A percentile compares a stretch with the other conserved stretches of the same genome.
phyloP scores from a whole-genome alignment of 768 basidiomycete species.

The Cystobasidium onofrii region DNA sequence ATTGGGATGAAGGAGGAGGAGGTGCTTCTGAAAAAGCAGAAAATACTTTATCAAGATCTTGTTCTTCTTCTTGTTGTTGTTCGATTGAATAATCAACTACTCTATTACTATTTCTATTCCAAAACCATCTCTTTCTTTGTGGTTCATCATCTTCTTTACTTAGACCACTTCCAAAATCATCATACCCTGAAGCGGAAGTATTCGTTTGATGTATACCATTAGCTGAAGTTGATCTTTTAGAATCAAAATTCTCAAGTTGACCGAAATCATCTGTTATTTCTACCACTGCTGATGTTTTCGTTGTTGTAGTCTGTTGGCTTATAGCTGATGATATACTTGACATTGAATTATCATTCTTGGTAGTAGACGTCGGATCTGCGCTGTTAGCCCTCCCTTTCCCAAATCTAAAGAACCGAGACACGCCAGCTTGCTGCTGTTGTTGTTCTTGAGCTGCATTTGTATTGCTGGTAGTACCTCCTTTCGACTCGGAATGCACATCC shows the following conservation, averaged over 20 bases:
- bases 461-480: not conserved
- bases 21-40: not conserved
- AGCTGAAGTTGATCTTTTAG: not conserved
- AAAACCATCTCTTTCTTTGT: not conserved
- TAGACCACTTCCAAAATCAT: not conserved
- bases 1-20: not conserved
- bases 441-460: not conserved
- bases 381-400: not conserved
- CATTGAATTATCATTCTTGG: not conserved
- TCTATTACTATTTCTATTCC: not conserved
- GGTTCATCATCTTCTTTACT: not conserved
- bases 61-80: conserved; percentile 4
- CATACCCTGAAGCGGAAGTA: not conserved
- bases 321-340: not conserved
- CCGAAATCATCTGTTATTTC: conserved; percentile 24
- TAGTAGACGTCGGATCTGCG: not conserved
- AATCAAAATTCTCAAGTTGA: conserved; percentile 31
- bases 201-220: not conserved
- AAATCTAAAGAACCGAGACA: not conserved
- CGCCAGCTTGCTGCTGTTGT: not conserved
- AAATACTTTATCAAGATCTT: conserved; percentile 13
- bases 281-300: not conserved
- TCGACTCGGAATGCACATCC: not conserved
- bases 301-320: not conserved
- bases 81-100: conserved; percentile 4